phyloP scores from a whole-genome alignment of 805 yeast species.

The Candida insectorum region DNA sequence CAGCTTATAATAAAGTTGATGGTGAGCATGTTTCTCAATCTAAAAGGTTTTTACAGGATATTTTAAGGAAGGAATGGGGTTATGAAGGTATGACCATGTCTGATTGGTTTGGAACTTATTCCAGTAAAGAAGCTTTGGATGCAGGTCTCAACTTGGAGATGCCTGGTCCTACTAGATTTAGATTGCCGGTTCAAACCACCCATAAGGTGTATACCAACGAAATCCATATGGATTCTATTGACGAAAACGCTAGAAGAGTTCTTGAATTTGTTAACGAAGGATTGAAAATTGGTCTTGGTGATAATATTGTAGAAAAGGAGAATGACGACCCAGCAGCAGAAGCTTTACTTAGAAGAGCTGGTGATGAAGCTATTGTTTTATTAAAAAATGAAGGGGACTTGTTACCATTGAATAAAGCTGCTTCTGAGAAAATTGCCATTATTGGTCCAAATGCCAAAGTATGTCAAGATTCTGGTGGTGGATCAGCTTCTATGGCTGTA shows the following conservation, averaged over 20 bases:
- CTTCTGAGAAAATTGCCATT: constrained; percentile 36
- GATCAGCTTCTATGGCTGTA: constrained; percentile 52
- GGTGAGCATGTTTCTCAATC: constrained; percentile 56
- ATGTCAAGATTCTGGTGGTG: constrained; percentile 57
- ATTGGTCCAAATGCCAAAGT: constrained; percentile 59
- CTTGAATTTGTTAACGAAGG: constrained; percentile 46
- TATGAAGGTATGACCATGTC: constrained; percentile 57
- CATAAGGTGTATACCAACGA: constrained; percentile 43
- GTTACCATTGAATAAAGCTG: constrained; percentile 41
- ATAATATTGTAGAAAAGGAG: constrained; percentile 28
- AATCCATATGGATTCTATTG: constrained; percentile 37
- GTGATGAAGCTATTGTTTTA: constrained; percentile 53
- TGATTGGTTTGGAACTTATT: constrained; percentile 62
- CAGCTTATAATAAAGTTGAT: constrained; percentile 60
- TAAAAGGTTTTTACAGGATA: constrained; percentile 38
- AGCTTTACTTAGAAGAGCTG: constrained; percentile 39
- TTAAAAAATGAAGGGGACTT: constrained; percentile 49
- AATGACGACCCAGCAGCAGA: constrained; percentile 49
- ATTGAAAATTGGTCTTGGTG: constrained; percentile 37
- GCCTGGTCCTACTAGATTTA: constrained; percentile 58
- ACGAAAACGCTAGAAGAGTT: constrained; percentile 47
- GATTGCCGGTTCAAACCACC: constrained; percentile 37
- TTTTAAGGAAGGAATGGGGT: constrained; percentile 55
- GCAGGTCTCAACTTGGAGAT: constrained; percentile 63
- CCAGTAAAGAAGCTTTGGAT: constrained; percentile 42